A percentile compares a stretch with the other conserved stretches of the same genome.
Evolutionary conservation across 768 basidiomycete genomes (phyloP).

Genomic region (Mycena amicta): DNA sequence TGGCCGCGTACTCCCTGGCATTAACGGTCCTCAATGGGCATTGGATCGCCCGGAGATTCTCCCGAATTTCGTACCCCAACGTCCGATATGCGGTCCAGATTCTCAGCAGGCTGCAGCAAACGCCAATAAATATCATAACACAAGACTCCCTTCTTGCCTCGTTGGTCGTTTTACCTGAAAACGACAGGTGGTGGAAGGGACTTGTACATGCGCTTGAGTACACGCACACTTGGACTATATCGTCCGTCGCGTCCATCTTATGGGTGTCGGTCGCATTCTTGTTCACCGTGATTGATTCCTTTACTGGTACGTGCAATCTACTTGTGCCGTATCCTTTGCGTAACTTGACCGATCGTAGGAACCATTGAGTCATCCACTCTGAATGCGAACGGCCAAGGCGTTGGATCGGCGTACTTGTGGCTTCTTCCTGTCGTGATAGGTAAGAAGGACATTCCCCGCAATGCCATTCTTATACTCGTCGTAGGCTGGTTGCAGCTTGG

Average conservation of each 20-base stretch:
- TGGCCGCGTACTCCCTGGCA: constrained; percentile 42
- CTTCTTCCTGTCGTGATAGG: constrained; percentile 44
- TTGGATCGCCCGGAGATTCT: constrained; percentile 36
- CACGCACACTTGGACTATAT: constrained; percentile 41
- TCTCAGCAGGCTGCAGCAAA: constrained; percentile 42
- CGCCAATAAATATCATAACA: constrained; percentile 34
- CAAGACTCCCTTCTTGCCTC: constrained; percentile 34
- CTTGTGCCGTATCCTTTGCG: background rate
- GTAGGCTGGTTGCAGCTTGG: constrained; percentile 45
- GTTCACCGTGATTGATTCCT: constrained; percentile 36
- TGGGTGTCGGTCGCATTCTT: constrained; percentile 46
- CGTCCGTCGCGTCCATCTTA: constrained; percentile 39
- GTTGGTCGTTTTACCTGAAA: constrained; percentile 38
- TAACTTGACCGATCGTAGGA: constrained; percentile 2
- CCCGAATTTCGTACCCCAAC: constrained; percentile 27
- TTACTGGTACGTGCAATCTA: constrained; percentile 22
- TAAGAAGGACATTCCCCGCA: too few species aligned
- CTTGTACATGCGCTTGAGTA: constrained; percentile 35
- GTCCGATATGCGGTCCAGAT: constrained; percentile 30
- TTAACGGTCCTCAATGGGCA: constrained; percentile 26
- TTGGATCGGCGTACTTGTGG: constrained; percentile 48
- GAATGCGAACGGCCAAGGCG: constrained; percentile 39
- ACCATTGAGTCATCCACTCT: constrained; percentile 22
- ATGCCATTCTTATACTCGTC: too few species aligned
- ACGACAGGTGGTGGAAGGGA: constrained; percentile 41